These are phyloP conservation scores for Aspergillus sp. DNA, from an alignment of 2,329 filamentous ascomycete species.

Conservation along the genomic window DNA sequence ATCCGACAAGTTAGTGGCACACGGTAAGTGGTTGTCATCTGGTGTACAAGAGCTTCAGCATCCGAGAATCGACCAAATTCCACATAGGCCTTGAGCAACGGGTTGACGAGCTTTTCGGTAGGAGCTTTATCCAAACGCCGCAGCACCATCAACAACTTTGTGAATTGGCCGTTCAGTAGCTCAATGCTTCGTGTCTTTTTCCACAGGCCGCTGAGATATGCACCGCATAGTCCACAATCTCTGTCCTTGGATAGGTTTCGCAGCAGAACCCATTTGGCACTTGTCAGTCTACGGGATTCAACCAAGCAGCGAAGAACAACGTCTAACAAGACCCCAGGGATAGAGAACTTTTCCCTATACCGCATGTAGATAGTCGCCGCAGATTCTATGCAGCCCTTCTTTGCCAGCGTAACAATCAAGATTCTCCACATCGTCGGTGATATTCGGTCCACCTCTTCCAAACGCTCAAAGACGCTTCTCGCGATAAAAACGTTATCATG, in stretches of 20 bases:
- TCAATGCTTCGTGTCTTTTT: slow-evolving; percentile 40
- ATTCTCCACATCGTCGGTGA: slow-evolving; percentile 37
- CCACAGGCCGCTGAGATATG: slow-evolving; percentile 41
- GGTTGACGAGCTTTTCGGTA: slow-evolving; percentile 42
- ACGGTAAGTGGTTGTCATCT: slow-evolving; percentile 33
- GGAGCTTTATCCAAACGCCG: slow-evolving; percentile 29
- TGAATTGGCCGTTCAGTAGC: slow-evolving; percentile 35
- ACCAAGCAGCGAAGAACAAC: slow-evolving; percentile 38
- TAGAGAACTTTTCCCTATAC: slow-evolving; percentile 26
- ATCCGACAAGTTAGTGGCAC: slow-evolving; percentile 34
- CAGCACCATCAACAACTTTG: slow-evolving; percentile 29
- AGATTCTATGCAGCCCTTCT: slow-evolving; percentile 37
- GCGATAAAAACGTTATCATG: slow-evolving; percentile 40
- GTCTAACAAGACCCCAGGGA: slow-evolving; percentile 34
- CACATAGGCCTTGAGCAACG: slow-evolving; percentile 41
- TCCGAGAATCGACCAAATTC: slow-evolving; percentile 37
- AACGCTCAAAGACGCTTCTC: slow-evolving; percentile 35
- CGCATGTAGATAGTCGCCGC: slow-evolving; percentile 34
- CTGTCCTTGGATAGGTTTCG: slow-evolving; percentile 32
- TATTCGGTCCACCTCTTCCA: slow-evolving; percentile 33
- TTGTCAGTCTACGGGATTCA: slow-evolving; percentile 37
- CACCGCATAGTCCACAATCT: slow-evolving; percentile 35
- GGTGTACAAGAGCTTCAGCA: slow-evolving; percentile 35
- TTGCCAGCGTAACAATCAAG: slow-evolving; percentile 37
- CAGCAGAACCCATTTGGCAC: slow-evolving; percentile 39